Evolutionary conservation across 495 filamentous ascomycete species (phyloP).

Genomic region (Penicillium canariense): DNA sequence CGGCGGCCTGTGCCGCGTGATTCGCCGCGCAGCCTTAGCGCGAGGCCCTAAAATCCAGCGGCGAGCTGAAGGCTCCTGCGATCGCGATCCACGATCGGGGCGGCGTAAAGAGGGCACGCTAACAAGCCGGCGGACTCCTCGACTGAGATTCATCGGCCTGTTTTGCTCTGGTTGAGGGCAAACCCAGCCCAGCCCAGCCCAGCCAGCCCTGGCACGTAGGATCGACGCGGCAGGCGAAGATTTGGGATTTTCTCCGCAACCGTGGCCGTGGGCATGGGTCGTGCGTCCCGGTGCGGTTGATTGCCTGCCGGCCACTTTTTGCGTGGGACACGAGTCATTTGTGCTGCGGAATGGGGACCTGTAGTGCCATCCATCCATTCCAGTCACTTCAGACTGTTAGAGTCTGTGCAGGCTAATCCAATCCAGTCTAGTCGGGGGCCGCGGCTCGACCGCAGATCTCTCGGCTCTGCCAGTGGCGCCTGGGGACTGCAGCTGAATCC

Average conservation of each 20-base stretch:
- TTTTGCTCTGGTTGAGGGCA: background rate
- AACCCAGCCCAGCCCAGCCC: too few species aligned
- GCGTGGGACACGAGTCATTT: too few species aligned
- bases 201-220: background rate
- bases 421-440: too few species aligned
- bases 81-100: conserved; percentile 9
- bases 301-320: background rate
- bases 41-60: conserved; percentile 16
- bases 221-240: background rate
- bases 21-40: conserved; percentile 22
- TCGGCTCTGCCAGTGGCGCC: conserved; percentile 29
- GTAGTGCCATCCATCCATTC: too few species aligned
- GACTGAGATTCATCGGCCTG: background rate
- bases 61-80: conserved; percentile 18
- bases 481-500: conserved; percentile 35
- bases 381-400: too few species aligned
- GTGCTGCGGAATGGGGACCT: too few species aligned
- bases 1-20: conserved; percentile 4
- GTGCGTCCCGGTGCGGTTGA: background rate
- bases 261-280: conserved; percentile 13
- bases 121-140: background rate
- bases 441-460: conserved; percentile 10
- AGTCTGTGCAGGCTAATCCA: too few species aligned
- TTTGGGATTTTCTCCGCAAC: conserved; percentile 10
- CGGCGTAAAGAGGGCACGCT: background rate